These are phyloP conservation scores for Umbelopsis ramanniana DNA, from an alignment of 192 early-diverging fungal genomes.

Conservation along the genomic window DNA sequence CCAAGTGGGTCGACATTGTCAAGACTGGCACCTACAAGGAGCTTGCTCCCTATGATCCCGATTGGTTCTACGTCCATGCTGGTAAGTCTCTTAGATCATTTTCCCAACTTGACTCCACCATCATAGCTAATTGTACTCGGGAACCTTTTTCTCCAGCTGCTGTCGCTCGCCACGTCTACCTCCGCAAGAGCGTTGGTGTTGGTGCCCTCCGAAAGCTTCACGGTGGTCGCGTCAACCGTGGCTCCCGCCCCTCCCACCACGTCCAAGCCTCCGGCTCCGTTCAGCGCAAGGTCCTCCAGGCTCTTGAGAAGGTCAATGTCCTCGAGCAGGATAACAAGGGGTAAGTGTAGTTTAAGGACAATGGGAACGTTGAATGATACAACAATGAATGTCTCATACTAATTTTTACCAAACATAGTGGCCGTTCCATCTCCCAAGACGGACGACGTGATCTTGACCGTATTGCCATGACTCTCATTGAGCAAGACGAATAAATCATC, in stretches of 20 bases:
- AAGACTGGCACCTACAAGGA: conserved; percentile 99
- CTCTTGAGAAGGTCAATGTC: conserved; percentile 98
- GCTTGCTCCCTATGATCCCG: conserved; percentile 95
- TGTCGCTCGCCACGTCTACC: conserved; percentile 98
- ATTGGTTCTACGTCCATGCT: conserved; percentile 99
- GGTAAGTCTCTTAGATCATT: conserved; percentile 51
- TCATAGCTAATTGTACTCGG: neutral
- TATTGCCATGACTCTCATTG: conserved; percentile 68
- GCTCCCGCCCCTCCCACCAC: conserved; percentile 92
- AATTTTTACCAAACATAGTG: conserved; percentile 55
- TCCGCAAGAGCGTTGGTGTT: conserved; percentile 91
- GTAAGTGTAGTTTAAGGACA: conserved; percentile 41
- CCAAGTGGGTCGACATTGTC: conserved; percentile 98
- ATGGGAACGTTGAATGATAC: neutral
- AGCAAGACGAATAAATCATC: conserved; percentile 21
- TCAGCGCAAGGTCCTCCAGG: conserved; percentile 95
- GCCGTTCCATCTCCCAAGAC: conserved; percentile 92
- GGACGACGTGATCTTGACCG: conserved; percentile 99
- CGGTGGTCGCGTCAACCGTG: conserved; percentile 92
- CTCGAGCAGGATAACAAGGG: conserved; percentile 90
- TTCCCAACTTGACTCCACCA: neutral
- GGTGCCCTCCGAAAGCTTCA: conserved; percentile 94
- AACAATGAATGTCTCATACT: neutral
- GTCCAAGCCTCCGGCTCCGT: conserved; percentile 87
- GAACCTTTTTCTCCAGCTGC: conserved; percentile 68